These are phyloP conservation scores for Aechmea fasciata DNA, from an alignment of 176 grass and related monocot species.

Conservation along the genomic window DNA sequence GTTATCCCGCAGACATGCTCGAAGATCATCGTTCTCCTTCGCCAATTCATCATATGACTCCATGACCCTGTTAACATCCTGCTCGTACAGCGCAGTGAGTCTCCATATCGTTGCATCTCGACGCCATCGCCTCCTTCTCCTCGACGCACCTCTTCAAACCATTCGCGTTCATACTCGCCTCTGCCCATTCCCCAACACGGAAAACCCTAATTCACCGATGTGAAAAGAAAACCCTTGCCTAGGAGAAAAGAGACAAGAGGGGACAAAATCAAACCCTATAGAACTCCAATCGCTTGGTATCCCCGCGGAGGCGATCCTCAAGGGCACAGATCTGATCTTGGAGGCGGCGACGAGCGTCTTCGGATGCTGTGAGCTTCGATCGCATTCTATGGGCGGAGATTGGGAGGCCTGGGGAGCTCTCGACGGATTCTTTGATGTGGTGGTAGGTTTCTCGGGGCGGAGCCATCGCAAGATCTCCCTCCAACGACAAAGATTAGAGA, in stretches of 20 bases:
- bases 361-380: conserved; percentile 12
- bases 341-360: conserved; percentile 16
- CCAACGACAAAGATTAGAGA: no score
- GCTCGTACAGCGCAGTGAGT: conserved; percentile 62
- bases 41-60: conserved; percentile 74
- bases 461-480: neutral
- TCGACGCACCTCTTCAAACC: conserved; percentile 64
- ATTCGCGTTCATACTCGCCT: conserved; percentile 63
- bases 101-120: conserved; percentile 31
- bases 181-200: conserved; percentile 24
- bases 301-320: conserved; percentile 9
- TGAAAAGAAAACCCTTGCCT: no score
- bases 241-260: no score
- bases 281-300: conserved; percentile 1
- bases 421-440: conserved; percentile 21
- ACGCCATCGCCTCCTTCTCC: conserved; percentile 52
- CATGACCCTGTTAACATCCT: conserved; percentile 71
- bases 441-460: conserved; percentile 10
- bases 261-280: conserved; percentile 1
- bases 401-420: conserved; percentile 11
- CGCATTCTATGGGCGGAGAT: conserved; percentile 15
- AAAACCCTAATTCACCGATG: neutral
- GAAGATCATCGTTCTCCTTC: conserved; percentile 61
- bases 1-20: conserved; percentile 22
- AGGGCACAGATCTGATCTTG: conserved; percentile 15